Evolutionary conservation across 306 rosid genomes (phyloP), one percentile per base, ranked within the genome.

Genomic region (Cyamopsis tetragonoloba): DNA sequence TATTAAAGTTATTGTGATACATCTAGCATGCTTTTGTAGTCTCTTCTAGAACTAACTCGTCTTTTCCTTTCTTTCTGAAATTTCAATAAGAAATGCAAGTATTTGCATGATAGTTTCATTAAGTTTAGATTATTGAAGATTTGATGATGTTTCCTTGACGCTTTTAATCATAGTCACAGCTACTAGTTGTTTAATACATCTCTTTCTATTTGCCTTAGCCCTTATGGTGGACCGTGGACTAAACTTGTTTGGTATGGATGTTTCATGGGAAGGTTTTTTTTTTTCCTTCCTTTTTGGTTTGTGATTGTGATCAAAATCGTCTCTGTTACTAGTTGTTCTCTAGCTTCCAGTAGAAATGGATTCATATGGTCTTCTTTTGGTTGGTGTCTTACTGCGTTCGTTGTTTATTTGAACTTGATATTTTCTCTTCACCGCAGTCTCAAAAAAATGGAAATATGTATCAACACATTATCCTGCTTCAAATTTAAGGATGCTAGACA

Each of bases 241-340:
- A 43, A n/a, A 24, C 31, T 2, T 30, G 49, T 63, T 34, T 71
- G 58, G 39, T 48, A 59, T 20, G 51, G 9, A n/a, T 74, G 73
- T 15, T 54, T 7, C 2, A 43, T 7, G 20, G 27, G 14, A 14
- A 12, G 37, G 12, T n/a, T n/a, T n/a, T n/a, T n/a, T n/a, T n/a
- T n/a, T n/a, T n/a, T n/a, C n/a, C n/a, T n/a, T n/a, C n/a, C n/a
- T n/a, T 20, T 9, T 34, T 48, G 57, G 24, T 63, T 22, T 62
- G 57, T 55, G 61, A 37, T 56, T 53, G 38, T n/a, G 66, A 53
- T 67, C 47, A 57, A 34, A 51, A 34, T 58, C 20, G 49, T 58
- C 14, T 44, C 28, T 7, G 1, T 59, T 31, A 37, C 53, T 9
- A 79, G 10, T 49, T 66, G 9, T 34, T 19, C 57, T 42, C 4